Conservation (phyloP, 2,329 filamentous ascomycete species). For the Malbranchea zuffiana region DNA sequence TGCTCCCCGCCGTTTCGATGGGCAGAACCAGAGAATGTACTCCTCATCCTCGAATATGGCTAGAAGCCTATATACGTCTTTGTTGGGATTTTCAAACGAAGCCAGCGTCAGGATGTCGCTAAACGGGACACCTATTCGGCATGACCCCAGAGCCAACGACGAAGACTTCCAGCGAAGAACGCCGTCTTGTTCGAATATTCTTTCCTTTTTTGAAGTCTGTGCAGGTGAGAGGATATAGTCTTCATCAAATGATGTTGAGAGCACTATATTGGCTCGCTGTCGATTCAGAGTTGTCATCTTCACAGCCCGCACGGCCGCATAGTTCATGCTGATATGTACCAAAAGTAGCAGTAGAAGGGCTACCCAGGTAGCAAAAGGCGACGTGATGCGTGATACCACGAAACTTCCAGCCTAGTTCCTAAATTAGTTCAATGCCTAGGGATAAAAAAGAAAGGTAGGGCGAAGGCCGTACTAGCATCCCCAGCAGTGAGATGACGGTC, state of each 20-base stretch:
- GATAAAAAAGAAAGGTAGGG: conserved; percentile 1
- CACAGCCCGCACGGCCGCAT: conserved; percentile 72
- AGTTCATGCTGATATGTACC: conserved; percentile 74
- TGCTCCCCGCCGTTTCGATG: conserved; percentile 33
- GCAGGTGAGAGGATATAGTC: conserved; percentile 44
- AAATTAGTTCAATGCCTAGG: background rate
- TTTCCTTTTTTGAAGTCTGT: conserved; percentile 50
- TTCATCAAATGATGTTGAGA: conserved; percentile 44
- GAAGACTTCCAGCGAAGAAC: conserved; percentile 47
- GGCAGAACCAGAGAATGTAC: conserved; percentile 53
- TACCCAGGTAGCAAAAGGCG: conserved; percentile 60
- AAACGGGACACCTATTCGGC: conserved; percentile 42
- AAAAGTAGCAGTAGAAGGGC: conserved; percentile 61
- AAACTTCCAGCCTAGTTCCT: conserved; percentile 54
- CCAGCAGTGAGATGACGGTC: conserved; percentile 78
- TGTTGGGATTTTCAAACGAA: too few relatives aligned
- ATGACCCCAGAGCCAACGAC: conserved; percentile 41
- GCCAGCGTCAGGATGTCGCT: too few relatives aligned
- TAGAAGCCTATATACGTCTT: too few relatives aligned
- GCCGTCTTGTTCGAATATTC: conserved; percentile 52
- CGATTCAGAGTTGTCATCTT: conserved; percentile 75
- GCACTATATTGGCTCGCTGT: conserved; percentile 71
- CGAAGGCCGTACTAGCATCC: conserved; percentile 54
- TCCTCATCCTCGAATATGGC: conserved; percentile 40
- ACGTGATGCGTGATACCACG: conserved; percentile 65